These are phyloP conservation scores for Phytophthora parvispora DNA, from an alignment of 352 stramenopile species.

Conservation along the genomic window DNA sequence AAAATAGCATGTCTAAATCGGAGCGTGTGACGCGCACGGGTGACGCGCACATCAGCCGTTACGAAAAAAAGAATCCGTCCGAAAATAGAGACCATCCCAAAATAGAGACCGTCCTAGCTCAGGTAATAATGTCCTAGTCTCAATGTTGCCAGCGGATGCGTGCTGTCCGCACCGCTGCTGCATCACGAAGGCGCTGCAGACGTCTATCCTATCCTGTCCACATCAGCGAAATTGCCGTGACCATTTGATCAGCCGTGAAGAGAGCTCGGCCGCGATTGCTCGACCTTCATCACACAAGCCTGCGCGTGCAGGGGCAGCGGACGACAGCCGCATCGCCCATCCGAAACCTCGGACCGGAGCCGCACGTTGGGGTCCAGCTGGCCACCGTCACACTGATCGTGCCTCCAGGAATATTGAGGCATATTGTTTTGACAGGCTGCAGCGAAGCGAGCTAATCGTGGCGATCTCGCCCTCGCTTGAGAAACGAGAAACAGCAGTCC, in stretches of 20 bases:
- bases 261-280: constrained; percentile 1
- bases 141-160: background rate
- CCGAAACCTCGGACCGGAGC: constrained; percentile 2
- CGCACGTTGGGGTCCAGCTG: constrained; percentile 26
- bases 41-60: constrained; percentile 10
- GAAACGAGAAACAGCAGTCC: constrained; percentile 9
- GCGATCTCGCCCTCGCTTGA: background rate
- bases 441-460: background rate
- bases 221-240: constrained; percentile 5
- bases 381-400: constrained; percentile 13
- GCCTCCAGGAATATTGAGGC: constrained; percentile 5
- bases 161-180: no score
- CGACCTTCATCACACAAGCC: constrained; percentile 2
- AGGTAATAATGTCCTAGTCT: background rate
- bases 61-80: constrained; percentile 19
- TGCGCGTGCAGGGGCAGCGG: constrained; percentile 8
- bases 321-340: background rate
- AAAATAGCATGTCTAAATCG: constrained; percentile 35
- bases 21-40: constrained; percentile 3
- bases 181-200: background rate
- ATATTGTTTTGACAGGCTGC: constrained; percentile 4
- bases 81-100: constrained; percentile 19
- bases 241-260: constrained; percentile 2
- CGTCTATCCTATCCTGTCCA: constrained; percentile 6
- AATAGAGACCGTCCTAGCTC: constrained; percentile 7